Evolutionary conservation across 345 rosid species (phyloP).

Genomic region (Camelina neglecta): DNA sequence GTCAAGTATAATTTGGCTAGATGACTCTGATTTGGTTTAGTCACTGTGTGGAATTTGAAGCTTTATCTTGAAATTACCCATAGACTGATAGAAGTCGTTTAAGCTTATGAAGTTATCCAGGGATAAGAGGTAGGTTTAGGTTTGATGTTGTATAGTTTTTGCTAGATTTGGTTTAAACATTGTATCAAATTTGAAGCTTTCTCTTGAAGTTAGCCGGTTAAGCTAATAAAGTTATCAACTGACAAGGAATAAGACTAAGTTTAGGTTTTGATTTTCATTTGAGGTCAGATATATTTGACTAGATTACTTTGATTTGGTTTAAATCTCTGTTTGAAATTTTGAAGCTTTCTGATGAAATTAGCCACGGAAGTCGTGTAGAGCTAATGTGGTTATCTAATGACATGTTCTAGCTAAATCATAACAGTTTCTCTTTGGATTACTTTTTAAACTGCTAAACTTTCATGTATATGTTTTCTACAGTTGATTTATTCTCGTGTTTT

Average conservation of each 20-base stretch:
- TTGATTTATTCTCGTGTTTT: no score
- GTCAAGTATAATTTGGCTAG: not conserved
- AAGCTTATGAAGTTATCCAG: conserved; percentile 14
- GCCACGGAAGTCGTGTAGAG: not conserved
- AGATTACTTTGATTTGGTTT: not conserved
- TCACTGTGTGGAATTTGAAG: not conserved
- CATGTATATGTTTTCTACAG: no score
- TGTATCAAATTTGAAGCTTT: not conserved
- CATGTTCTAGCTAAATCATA: not conserved
- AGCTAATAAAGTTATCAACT: not conserved
- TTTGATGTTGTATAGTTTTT: not conserved
- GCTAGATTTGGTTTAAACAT: not conserved
- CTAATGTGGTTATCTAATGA: conserved; percentile 8
- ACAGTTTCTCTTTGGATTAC: conserved; percentile 25
- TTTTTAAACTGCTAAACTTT: no score
- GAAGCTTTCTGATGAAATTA: not conserved
- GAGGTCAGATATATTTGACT: not conserved
- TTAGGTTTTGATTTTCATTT: not conserved
- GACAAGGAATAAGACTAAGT: not conserved
- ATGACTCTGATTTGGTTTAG: not conserved
- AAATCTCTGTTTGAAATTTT: not conserved
- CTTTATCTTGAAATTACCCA: not conserved
- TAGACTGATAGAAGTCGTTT: not conserved
- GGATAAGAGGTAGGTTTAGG: not conserved
- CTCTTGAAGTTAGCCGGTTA: not conserved